These are phyloP conservation scores for Mariannaea elegans DNA, from an alignment of 2,329 filamentous ascomycete species.

Conservation along the genomic window DNA sequence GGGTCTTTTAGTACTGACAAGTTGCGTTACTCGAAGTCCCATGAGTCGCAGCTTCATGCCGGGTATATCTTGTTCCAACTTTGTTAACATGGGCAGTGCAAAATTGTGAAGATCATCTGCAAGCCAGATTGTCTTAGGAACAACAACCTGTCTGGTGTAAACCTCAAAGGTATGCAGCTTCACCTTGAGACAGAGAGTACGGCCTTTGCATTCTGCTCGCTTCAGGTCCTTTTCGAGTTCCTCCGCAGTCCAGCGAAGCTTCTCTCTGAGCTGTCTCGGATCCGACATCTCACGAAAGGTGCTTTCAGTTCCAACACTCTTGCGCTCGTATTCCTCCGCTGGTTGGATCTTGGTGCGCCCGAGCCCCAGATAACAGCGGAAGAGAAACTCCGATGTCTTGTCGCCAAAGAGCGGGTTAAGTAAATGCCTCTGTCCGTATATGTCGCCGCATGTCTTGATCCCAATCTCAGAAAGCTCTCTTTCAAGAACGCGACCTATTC, in stretches of 20 bases:
- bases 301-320: constrained; percentile 92
- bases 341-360: constrained; percentile 87
- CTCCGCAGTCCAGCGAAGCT: constrained; percentile 81
- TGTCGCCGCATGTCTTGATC: constrained; percentile 87
- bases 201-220: constrained; percentile 82
- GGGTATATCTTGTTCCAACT: constrained; percentile 84
- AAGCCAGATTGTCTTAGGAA: constrained; percentile 74
- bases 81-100: constrained; percentile 82
- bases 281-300: constrained; percentile 86
- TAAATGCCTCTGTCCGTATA: constrained; percentile 79
- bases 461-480: constrained; percentile 89
- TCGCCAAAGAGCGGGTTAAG: constrained; percentile 85
- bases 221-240: constrained; percentile 88
- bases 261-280: constrained; percentile 73
- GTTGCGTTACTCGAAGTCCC: constrained; percentile 86
- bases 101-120: constrained; percentile 87
- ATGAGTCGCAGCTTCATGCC: constrained; percentile 83
- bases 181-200: constrained; percentile 91
- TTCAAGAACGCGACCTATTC: constrained; percentile 93
- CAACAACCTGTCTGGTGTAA: constrained; percentile 80
- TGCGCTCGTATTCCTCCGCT: constrained; percentile 88
- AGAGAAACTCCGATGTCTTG: constrained; percentile 87
- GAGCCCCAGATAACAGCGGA: constrained; percentile 84
- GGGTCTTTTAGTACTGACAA: constrained; percentile 85
- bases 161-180: constrained; percentile 96